Evolutionary conservation across 176 grass and related monocot species (phyloP).

Genomic region (Lolium multiflorum): DNA sequence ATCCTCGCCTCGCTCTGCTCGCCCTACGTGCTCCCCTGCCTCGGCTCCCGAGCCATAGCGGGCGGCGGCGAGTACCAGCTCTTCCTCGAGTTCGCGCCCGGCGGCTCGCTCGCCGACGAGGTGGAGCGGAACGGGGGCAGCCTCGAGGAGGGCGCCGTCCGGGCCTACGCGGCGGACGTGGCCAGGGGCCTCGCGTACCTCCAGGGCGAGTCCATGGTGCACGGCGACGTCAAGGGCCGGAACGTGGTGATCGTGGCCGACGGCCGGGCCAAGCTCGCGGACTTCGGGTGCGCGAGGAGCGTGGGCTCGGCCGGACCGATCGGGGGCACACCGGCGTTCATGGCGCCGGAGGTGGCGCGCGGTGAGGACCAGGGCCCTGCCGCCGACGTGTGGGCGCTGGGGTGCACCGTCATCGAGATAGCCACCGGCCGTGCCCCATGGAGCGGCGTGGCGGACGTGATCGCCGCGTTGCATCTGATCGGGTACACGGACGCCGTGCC

Average conservation of each 20-base stretch:
- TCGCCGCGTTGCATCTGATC: constrained; percentile 61
- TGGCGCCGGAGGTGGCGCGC: constrained; percentile 87
- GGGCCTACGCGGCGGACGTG: constrained; percentile 54
- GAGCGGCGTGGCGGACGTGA: constrained; percentile 38
- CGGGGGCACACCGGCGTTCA: constrained; percentile 54
- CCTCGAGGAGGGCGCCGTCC: constrained; percentile 51
- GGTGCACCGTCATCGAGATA: constrained; percentile 80
- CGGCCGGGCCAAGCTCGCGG: no score
- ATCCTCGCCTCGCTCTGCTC: constrained; percentile 64
- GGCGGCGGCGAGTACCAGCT: constrained; percentile 40
- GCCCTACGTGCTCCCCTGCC: constrained; percentile 69
- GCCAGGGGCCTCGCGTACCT: constrained; percentile 68
- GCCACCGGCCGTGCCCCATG: constrained; percentile 65
- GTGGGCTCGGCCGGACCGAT: no score
- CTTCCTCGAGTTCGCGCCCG: constrained; percentile 73
- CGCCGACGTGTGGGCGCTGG: constrained; percentile 84
- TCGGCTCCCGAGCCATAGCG: constrained; percentile 39
- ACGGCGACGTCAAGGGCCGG: constrained; percentile 74
- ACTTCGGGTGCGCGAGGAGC: no score
- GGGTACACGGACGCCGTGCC: constrained; percentile 72
- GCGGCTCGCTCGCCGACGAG: constrained; percentile 76
- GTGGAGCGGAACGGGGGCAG: constrained; percentile 46
- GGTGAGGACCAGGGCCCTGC: constrained; percentile 68
- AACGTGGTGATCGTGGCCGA: constrained; percentile 60
- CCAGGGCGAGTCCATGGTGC: constrained; percentile 53